A percentile compares a stretch with the other conserved stretches of the same genome.
phyloP scores from a whole-genome alignment of 306 rosid species.

The Gastrolobium bilobum region DNA sequence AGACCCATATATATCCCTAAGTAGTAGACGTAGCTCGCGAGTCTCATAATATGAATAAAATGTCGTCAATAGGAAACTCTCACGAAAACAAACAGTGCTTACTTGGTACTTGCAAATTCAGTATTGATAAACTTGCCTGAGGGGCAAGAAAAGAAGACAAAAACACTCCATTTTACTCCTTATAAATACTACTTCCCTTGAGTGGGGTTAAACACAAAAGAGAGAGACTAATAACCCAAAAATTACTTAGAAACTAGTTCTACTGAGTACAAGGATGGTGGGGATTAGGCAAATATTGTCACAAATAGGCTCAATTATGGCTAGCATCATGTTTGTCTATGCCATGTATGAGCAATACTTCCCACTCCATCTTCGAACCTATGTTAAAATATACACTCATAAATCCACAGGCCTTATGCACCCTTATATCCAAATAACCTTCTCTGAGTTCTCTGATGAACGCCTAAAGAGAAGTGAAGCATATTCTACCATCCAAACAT shows the following conservation, averaged over 20 bases:
- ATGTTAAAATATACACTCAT: not conserved
- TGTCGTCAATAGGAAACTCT: too few species aligned
- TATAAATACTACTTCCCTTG: not conserved
- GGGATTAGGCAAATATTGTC: constrained; percentile 44
- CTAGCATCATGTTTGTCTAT: constrained; percentile 49
- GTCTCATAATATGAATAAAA: too few species aligned
- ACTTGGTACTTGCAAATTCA: too few species aligned
- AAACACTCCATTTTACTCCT: not conserved
- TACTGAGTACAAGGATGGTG: not conserved
- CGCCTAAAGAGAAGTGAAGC: too few species aligned
- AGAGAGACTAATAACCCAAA: not conserved
- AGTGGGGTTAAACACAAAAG: not conserved
- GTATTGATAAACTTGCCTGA: too few species aligned
- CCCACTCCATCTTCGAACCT: constrained; percentile 32
- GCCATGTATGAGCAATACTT: constrained; percentile 49
- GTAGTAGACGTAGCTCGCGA: too few species aligned
- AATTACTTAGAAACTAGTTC: not conserved
- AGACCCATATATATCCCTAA: too few species aligned
- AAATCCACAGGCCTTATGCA: constrained; percentile 18
- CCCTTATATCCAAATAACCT: too few species aligned
- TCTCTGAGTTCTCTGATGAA: too few species aligned
- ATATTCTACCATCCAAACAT: too few species aligned
- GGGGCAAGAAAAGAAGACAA: too few species aligned
- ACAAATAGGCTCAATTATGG: constrained; percentile 50
- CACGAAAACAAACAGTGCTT: too few species aligned